Evolutionary conservation across 176 grass and related monocot genomes (phyloP).

Genomic region (Lolium rigidum): DNA sequence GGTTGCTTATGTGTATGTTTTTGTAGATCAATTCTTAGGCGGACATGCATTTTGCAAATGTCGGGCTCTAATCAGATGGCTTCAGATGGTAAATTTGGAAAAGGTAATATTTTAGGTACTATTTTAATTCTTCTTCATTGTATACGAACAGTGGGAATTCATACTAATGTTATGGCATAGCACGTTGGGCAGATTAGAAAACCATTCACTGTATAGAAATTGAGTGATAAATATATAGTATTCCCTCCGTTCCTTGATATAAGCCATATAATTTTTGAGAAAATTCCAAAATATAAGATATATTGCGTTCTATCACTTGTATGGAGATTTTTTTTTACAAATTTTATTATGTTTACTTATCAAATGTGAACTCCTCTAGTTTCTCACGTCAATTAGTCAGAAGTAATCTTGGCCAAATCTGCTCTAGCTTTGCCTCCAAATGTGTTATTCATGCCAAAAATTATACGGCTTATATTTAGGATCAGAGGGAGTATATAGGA

Average conservation of each 20-base stretch:
- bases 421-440: no score
- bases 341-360: no score
- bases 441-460: no score
- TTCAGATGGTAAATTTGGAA: slow-evolving; percentile 61
- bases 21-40: slow-evolving; percentile 32
- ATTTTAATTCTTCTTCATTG: slow-evolving; percentile 30
- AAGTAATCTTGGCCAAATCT: no score
- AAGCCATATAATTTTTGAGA: no score
- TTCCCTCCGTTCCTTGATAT: no score
- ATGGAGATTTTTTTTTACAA: no score
- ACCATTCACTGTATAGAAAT: background rate
- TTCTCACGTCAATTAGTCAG: no score
- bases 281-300: no score
- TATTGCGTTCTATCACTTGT: no score
- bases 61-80: slow-evolving; percentile 51
- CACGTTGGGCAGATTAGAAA: background rate
- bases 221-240: background rate
- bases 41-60: slow-evolving; percentile 46
- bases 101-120: slow-evolving; percentile 37
- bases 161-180: background rate
- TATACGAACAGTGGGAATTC: background rate
- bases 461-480: no score
- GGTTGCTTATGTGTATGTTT: slow-evolving; percentile 21
- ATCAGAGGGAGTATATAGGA: background rate
- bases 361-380: no score